Evolutionary conservation across 768 basidiomycete species (phyloP).

Genomic region (Scleroderma bovista): DNA sequence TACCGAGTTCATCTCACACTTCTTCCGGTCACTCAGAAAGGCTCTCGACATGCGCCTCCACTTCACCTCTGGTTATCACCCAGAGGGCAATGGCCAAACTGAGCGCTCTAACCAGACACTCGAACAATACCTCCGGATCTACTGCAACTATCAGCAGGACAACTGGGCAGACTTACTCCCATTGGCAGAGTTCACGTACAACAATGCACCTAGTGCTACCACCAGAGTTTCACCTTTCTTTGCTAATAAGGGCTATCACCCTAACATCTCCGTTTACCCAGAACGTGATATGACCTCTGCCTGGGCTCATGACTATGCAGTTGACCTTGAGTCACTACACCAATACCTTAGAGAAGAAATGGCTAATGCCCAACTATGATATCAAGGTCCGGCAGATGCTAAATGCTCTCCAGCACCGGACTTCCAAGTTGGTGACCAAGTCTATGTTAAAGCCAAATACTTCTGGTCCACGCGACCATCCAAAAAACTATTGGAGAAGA

Average conservation of each 20-base stretch:
- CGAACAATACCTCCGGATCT: no score
- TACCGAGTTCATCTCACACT: slow-evolving; percentile 27
- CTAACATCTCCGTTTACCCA: background rate
- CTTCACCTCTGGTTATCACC: slow-evolving; percentile 22
- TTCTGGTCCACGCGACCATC: no score
- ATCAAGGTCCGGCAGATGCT: slow-evolving; percentile 8
- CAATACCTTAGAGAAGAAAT: slow-evolving; percentile 10
- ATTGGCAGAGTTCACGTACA: background rate
- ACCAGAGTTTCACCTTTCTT: background rate
- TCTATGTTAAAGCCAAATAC: no score
- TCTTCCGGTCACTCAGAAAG: slow-evolving; percentile 23
- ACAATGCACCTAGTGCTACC: background rate
- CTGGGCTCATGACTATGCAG: slow-evolving; percentile 15
- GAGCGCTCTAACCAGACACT: slow-evolving; percentile 9
- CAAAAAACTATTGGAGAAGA: no score
- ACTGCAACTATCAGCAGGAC: no score
- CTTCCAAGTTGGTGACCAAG: background rate
- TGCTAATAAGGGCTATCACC: no score
- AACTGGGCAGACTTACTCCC: background rate
- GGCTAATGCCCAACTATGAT: slow-evolving; percentile 8
- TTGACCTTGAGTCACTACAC: slow-evolving; percentile 17
- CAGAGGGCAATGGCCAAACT: slow-evolving; percentile 18
- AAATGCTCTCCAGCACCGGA: background rate
- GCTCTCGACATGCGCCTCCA: slow-evolving; percentile 19
- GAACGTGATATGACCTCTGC: slow-evolving; percentile 10